Base-by-base conservation (phyloP, 2,329 filamentous ascomycete genomes). In the Arthrinium phaeospermum region DNA sequence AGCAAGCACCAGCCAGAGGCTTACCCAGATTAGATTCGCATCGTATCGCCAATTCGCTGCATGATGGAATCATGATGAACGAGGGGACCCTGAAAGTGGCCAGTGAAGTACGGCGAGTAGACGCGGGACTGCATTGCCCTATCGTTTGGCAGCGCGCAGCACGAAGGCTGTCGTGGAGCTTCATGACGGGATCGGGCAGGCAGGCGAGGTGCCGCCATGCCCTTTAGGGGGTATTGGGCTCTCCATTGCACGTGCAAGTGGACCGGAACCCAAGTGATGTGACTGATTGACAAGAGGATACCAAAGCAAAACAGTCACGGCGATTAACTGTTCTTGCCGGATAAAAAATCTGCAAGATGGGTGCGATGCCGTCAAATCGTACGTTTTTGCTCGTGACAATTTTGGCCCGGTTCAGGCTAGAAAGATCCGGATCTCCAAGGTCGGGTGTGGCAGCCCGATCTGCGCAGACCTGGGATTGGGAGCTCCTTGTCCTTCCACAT, bases 341-440 rank as follows among this genome's bases (percentile, higher is more conserved):
- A 12, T 22, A 30, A 30, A 30, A 27, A 30, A 61, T 22, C 6
- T 34, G 53, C 30, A 64, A 19, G 57, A 13, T 41, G n/a, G 13
- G 53, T 37, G 30, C 34, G n/a, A 64, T 41, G 34, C 30, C 57
- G 57, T 64, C 30, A 64, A 64, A 13, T 64, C 57, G 57, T 64
- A 64, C 30, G 57, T 64, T 64, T 61, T 41, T 12, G 57, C 57
- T 64, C 57, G 57, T 41, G 57, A 64, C 34, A 37, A 24, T 41
- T 3, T n/a, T 19, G 51, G 19, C 27, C 13, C 3, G 27, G 19
- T 30, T 37, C 37, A 7, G 6, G 53, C 14, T 61, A 12, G 24
- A 16, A 30, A 34, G 51, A 27, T 57, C 30, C 30, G n/a, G 34
- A 57, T 45, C 22, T 64, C 13, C 57, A 16, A 61, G 13, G 10